Conservation (phyloP, 1,284 basidiomycete genomes). For the Phellopilus nigrolimitatus region DNA sequence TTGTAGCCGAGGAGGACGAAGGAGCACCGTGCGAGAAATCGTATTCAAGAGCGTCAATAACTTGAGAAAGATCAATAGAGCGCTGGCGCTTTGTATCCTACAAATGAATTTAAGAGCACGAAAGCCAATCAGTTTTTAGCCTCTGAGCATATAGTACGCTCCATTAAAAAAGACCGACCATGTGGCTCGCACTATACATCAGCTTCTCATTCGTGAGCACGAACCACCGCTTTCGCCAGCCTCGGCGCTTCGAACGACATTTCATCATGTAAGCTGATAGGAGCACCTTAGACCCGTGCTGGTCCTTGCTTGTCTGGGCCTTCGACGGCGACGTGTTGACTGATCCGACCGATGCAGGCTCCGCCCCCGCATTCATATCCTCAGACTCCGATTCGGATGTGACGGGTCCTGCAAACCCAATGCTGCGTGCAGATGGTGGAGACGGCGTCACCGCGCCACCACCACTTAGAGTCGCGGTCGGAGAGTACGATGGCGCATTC, state of each 20-base stretch:
- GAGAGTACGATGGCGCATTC: slow-evolving; percentile 5
- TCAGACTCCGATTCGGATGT: slow-evolving; percentile 73
- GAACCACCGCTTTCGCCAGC: slow-evolving; percentile 96
- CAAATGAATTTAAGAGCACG: slow-evolving; percentile 13
- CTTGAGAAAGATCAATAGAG: slow-evolving; percentile 77
- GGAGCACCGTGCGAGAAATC: slow-evolving; percentile 41
- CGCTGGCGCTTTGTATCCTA: slow-evolving; percentile 87
- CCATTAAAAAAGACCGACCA: slow-evolving; percentile 52
- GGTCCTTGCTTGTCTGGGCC: slow-evolving; percentile 28
- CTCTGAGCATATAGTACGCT: slow-evolving; percentile 17
- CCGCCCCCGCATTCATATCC: slow-evolving; percentile 42
- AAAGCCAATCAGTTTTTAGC: no score
- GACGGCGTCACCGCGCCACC: slow-evolving; percentile 25
- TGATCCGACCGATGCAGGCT: slow-evolving; percentile 39
- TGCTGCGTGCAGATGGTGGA: slow-evolving; percentile 29
- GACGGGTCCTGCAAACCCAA: slow-evolving; percentile 26
- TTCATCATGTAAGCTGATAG: slow-evolving; percentile 95
- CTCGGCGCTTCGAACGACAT: slow-evolving; percentile 87
- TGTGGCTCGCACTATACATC: slow-evolving; percentile 83
- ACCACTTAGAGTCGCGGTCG: not conserved
- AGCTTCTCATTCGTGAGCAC: slow-evolving; percentile 78
- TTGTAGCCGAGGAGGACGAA: slow-evolving; percentile 4
- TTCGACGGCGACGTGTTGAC: slow-evolving; percentile 39
- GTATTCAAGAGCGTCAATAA: slow-evolving; percentile 92
- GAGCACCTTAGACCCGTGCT: slow-evolving; percentile 69